Evolutionary conservation across 331 rosid species (phyloP).

Genomic region (Quercus tomentella): DNA sequence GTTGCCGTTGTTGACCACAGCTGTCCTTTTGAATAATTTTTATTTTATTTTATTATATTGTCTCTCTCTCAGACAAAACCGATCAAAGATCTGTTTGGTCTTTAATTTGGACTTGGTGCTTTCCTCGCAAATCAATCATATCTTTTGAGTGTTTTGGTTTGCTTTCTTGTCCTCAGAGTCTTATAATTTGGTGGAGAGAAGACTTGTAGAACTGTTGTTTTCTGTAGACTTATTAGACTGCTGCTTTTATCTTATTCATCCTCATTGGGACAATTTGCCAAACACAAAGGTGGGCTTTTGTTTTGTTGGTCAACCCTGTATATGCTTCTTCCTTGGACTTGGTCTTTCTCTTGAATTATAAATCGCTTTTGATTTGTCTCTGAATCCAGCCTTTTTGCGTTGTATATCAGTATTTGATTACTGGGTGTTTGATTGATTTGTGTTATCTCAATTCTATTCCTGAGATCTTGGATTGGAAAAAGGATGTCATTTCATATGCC

Average conservation of each 20-base stretch:
- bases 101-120: neutral
- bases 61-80: neutral
- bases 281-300: neutral
- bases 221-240: neutral
- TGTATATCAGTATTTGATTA: neutral
- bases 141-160: neutral
- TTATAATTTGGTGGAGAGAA: neutral
- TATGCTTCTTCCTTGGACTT: neutral
- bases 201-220: no score
- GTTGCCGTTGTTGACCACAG: conserved; percentile 40
- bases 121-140: neutral
- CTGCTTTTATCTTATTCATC: neutral
- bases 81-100: neutral
- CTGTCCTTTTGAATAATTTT: neutral
- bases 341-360: neutral
- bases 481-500: neutral
- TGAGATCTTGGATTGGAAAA: conserved; percentile 9
- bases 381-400: neutral
- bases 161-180: neutral
- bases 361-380: neutral
- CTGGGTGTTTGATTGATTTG: conserved; percentile 15
- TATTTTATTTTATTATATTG: no score
- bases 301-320: neutral
- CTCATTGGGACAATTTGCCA: neutral
- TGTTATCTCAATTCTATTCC: neutral